Evolutionary conservation across 2,329 filamentous ascomycete genomes (phyloP), one percentile per base, ranked within the genome.

Genomic region (Hypoxylon sp.): DNA sequence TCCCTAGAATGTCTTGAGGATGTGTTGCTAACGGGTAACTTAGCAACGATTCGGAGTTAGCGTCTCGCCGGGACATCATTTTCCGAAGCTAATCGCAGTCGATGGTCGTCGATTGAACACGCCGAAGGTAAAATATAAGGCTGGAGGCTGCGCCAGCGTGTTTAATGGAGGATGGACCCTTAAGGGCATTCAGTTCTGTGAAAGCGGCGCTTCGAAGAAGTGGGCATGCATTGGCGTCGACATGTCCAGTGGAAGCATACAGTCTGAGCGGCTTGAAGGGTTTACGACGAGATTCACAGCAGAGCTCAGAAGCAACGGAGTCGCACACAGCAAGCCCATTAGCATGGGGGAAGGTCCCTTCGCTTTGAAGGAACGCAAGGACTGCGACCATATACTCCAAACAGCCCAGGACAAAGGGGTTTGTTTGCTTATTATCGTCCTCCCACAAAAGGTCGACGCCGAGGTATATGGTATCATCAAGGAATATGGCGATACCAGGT

Each of bases 381-480:
- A 20, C 11, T 28, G 45, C 14, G 38, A 52, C 1, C 3, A 2
- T n/a, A 42, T 58, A 12, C 30, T 64, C n/a, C 4, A 32, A 24
- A 11, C 11, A 12, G 54, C 54, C 6, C 24, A 12, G 26, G 3
- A 12, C 16, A 16, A 14, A 1, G 4, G 11, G 11, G 24, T 65
- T 1, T 4, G 73, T 0, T 72, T 89, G 4, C 78, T 90, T 1
- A 73, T 88, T 3, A 75, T 87, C 4, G 77, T 90, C 16, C 16
- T 40, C 2, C 16, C 36, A 20, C 36, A 11, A 11, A 40, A 18
- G 3, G 71, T 87, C 0, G 32, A 36, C 77, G 79, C 11, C 67
- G 70, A 11, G 72, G 73, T 85, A 2, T 90, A 90, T 75, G 83
- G 84, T 55, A 79, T 76, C 1, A 80, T 91, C 70, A 91, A 91